These are phyloP conservation scores for Hypoxylon sp. DNA, from an alignment of 2,329 filamentous ascomycete species.

Conservation along the genomic window DNA sequence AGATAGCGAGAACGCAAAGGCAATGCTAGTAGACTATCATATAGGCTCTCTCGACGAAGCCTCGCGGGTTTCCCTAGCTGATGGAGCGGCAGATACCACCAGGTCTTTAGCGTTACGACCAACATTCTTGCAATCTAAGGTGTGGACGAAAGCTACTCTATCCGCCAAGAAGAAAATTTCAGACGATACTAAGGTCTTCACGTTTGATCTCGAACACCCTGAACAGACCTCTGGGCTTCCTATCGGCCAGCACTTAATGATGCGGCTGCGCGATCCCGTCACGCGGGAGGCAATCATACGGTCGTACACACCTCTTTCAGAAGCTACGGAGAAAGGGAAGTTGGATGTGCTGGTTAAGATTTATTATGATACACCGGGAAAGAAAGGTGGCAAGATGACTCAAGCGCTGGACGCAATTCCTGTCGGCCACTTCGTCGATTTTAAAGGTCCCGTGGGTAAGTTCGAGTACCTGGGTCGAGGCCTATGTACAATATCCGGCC, in stretches of 20 bases:
- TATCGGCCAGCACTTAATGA: slow-evolving; percentile 88
- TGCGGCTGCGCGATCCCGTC: slow-evolving; percentile 81
- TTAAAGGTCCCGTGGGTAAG: slow-evolving; percentile 90
- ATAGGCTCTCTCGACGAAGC: slow-evolving; percentile 80
- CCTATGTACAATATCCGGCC: slow-evolving; percentile 71
- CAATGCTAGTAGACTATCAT: slow-evolving; percentile 89
- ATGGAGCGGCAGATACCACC: slow-evolving; percentile 54
- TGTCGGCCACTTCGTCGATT: slow-evolving; percentile 80
- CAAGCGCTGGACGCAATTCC: slow-evolving; percentile 81
- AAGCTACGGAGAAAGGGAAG: slow-evolving; percentile 70
- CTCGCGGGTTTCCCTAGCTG: slow-evolving; percentile 68
- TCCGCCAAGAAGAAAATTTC: slow-evolving; percentile 79
- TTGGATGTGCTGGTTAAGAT: slow-evolving; percentile 87
- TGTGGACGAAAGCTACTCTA: slow-evolving; percentile 82
- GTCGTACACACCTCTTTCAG: slow-evolving; percentile 87
- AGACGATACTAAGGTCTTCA: slow-evolving; percentile 85
- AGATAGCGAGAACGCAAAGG: slow-evolving; percentile 94
- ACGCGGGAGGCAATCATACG: slow-evolving; percentile 82
- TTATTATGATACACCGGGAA: slow-evolving; percentile 74
- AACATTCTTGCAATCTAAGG: slow-evolving; percentile 78
- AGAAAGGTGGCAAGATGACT: slow-evolving; percentile 84
- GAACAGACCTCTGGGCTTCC: slow-evolving; percentile 82
- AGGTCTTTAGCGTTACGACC: slow-evolving; percentile 63
- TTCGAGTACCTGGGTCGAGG: slow-evolving; percentile 84
- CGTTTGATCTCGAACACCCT: slow-evolving; percentile 81